Base-by-base conservation (phyloP, 2,329 filamentous ascomycete genomes). In the Sarocladiaceae sp. region DNA sequence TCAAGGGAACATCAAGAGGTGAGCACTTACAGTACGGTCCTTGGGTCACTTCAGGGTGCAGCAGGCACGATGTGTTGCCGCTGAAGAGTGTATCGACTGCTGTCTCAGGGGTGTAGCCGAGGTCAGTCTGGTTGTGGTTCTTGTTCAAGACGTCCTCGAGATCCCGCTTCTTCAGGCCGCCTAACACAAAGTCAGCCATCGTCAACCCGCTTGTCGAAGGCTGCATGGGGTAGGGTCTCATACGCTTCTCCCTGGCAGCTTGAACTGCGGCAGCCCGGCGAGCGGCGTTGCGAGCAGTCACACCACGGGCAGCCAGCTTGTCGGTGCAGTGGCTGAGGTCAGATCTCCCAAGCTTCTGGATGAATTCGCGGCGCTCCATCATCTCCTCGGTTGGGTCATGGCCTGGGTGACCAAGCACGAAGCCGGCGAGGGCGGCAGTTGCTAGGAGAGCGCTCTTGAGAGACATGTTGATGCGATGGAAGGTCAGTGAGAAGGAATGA, bases 11-110 rank as follows among this genome's bases (percentile, higher is more conserved):
- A 9, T 27, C 11, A 29, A 10, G 7, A 9, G 10, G 16, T 27
- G 6, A 24, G 41, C 37, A 47, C 55, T 34, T 55, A 62, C 69
- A 53, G 59, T 68, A 54, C 51, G 73, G 73, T 2, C 73, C 73
- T 52, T 74, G 62, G 3, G 70, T 75, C 10, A 69, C 68, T 50
- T 76, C 73, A 0, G 71, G 70, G 3, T 63, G 68, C 20, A 76
- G 59, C 10, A 74, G 61, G 44, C 73, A 77, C 13, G 67, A 64
- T 21, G 58, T 61, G 41, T 64, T 63, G 18, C 60, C 58, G 3
- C 61, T 55, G 47, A 71, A 71, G 7, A 70, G 55, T 47, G 50
- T 57, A 37, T 53, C 51, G 6, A 61, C 50, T 9, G 56, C 51
- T 2, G 62, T 62, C 21, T 58, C 49, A 4, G 51, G 34, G 9